Evolutionary conservation across 2,329 filamentous ascomycete species (phyloP), one percentile per base, ranked within the genome.

Genomic region (Claviceps cyperi): DNA sequence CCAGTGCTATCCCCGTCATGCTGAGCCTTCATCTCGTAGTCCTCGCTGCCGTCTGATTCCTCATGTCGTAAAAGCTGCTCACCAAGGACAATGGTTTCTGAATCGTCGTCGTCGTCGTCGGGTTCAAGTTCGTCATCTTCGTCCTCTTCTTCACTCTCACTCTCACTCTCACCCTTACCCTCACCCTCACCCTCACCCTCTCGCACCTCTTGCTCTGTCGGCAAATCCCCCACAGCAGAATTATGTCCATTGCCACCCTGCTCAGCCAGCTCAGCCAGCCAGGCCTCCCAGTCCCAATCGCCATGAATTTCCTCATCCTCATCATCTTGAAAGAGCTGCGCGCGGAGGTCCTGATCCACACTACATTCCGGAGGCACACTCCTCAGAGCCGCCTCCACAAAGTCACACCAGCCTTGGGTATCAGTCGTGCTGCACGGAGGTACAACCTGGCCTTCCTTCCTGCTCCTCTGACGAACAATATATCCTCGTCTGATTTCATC

Each of bases 401-500:
- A 66, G 43, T 53, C 50, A 7, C 22, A 35, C 64, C 63, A 66
- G 44, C 48, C 58, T 2, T 46, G 21, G 0, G 36, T 22, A 49
- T 64, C 59, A 28, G 57, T 17, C 1, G 41, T 17, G 11, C 46
- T 15, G 28, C 21, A 52, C 6, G 41, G 2, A 19, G 50, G 7
- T 58, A 60, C 3, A 11, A 35, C 55, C 55, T 7, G 40, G n/a
- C 6, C 49, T 52, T 36, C 45, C 7, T 32, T 32, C 43, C 13
- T 8, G 3, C 5, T 28, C 43, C 22, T 15, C 15, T 14, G 43
- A 19, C 55, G 57, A 22, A 66, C 50, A 32, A 63, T 59, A 51
- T 54, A 64, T 14, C 65, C 66, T 17, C 65, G 59, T 35, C 55
- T 54, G 24, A 66, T 63, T 41, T 66, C 64, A 35, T 65, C 60